phyloP scores from a whole-genome alignment of 805 yeast species.

The Wickerhamiella alocasiicola region DNA sequence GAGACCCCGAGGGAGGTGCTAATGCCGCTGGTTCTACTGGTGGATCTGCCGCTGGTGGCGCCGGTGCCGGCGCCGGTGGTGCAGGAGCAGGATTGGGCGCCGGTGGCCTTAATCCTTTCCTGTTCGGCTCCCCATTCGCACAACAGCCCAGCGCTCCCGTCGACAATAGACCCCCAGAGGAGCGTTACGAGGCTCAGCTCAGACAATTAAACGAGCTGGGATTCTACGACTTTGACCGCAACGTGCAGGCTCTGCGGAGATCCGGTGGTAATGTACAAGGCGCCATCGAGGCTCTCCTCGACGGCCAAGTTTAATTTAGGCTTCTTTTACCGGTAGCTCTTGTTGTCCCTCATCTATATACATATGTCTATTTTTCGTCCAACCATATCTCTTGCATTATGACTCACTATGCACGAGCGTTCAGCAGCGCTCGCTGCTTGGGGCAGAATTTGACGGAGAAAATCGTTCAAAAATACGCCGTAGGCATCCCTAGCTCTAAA shows the following conservation, averaged over 20 bases:
- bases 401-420: conserved; percentile 9
- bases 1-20: conserved; percentile 24
- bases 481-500: conserved; percentile 66
- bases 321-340: too few species aligned
- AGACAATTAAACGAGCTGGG: conserved; percentile 75
- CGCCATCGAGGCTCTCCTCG: conserved; percentile 77
- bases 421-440: neutral
- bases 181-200: conserved; percentile 55
- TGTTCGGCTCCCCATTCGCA: conserved; percentile 29
- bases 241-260: conserved; percentile 83
- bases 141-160: conserved; percentile 27
- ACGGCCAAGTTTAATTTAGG: conserved; percentile 36
- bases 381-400: conserved; percentile 6
- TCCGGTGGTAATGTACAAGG: conserved; percentile 97
- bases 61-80: conserved; percentile 15
- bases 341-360: too few species aligned
- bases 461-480: conserved; percentile 87
- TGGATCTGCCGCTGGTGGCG: conserved; percentile 21
- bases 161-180: conserved; percentile 70
- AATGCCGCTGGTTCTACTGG: conserved; percentile 23
- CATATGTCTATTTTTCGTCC: too few species aligned
- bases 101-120: conserved; percentile 12
- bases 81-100: conserved; percentile 12
- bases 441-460: conserved; percentile 85
- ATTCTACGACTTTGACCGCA: conserved; percentile 82